Conservation (phyloP, 2,329 filamentous ascomycete species). For the Cladophialophora chaetospira region DNA sequence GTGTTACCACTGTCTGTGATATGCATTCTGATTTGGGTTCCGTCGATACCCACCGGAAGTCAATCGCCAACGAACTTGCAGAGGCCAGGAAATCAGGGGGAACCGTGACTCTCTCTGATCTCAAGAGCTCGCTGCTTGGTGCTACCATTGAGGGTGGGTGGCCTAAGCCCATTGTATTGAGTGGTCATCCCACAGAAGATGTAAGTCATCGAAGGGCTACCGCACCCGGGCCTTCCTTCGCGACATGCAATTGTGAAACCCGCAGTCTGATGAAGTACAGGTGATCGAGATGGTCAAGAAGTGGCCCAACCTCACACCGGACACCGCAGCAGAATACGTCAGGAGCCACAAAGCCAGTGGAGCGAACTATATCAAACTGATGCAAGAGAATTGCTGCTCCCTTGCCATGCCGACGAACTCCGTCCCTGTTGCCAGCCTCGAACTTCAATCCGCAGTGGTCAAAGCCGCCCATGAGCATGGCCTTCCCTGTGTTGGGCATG, state of each 20-base stretch:
- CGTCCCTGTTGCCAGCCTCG: slow-evolving; percentile 28
- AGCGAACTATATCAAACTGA: slow-evolving; percentile 33
- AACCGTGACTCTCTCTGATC: slow-evolving; percentile 38
- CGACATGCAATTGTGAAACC: not conserved
- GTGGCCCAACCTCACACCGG: slow-evolving; percentile 51
- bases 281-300: slow-evolving; percentile 43
- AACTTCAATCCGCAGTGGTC: slow-evolving; percentile 43
- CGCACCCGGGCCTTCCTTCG: not conserved
- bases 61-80: slow-evolving; percentile 25
- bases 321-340: slow-evolving; percentile 42
- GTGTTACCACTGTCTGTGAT: slow-evolving; percentile 33
- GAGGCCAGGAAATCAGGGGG: slow-evolving; percentile 20
- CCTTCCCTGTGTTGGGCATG: slow-evolving; percentile 29
- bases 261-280: slow-evolving; percentile 16
- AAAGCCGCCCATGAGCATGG: slow-evolving; percentile 23
- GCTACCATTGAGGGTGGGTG: slow-evolving; percentile 57
- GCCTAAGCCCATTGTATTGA: slow-evolving; percentile 43
- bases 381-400: slow-evolving; percentile 33
- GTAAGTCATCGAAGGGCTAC: slow-evolving; percentile 8
- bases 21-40: slow-evolving; percentile 31
- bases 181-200: slow-evolving; percentile 35
- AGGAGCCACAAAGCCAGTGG: slow-evolving; percentile 28
- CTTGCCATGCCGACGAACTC: slow-evolving; percentile 32
- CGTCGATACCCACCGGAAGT: slow-evolving; percentile 21
- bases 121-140: slow-evolving; percentile 52